Percentiles rank a stretch among this genome's conserved stretches.
Conservation (phyloP, 805 yeast species). For the Jamesozyma gamospora region DNA sequence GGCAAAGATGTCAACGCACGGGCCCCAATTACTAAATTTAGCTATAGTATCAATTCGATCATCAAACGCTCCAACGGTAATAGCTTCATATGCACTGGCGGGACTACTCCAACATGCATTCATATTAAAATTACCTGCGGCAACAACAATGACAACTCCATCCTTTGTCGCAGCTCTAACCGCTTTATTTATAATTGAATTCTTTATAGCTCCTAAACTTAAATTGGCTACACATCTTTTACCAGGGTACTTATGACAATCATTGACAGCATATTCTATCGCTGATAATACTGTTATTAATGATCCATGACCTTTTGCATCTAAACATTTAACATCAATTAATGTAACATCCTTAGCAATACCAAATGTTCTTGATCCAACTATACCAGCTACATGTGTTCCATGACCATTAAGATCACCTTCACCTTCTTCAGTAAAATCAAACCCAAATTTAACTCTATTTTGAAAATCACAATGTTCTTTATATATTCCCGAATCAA, state of each 20-base stretch:
- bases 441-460: conserved; percentile 49
- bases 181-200: conserved; percentile 60
- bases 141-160: conserved; percentile 65
- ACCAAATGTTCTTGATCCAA: conserved; percentile 73
- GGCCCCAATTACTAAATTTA: conserved; percentile 81
- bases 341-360: conserved; percentile 63
- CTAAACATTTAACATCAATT: conserved; percentile 68
- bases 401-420: conserved; percentile 83
- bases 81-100: conserved; percentile 60
- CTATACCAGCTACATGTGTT: conserved; percentile 85
- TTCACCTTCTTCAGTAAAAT: conserved; percentile 48
- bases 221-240: conserved; percentile 61
- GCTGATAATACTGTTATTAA: conserved; percentile 57
- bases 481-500: conserved; percentile 73
- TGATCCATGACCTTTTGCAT: conserved; percentile 59
- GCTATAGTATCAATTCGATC: conserved; percentile 64
- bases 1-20: conserved; percentile 81
- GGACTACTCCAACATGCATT: conserved; percentile 85
- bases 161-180: conserved; percentile 62
- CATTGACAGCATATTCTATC: conserved; percentile 57
- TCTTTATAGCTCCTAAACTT: conserved; percentile 68
- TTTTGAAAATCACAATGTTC: conserved; percentile 56
- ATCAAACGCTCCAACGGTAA: conserved; percentile 85
- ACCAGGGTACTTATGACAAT: conserved; percentile 28
- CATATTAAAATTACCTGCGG: conserved; percentile 76